phyloP scores from a whole-genome alignment of 2,329 filamentous ascomycete genomes.

The Fonsecaea nubica region DNA sequence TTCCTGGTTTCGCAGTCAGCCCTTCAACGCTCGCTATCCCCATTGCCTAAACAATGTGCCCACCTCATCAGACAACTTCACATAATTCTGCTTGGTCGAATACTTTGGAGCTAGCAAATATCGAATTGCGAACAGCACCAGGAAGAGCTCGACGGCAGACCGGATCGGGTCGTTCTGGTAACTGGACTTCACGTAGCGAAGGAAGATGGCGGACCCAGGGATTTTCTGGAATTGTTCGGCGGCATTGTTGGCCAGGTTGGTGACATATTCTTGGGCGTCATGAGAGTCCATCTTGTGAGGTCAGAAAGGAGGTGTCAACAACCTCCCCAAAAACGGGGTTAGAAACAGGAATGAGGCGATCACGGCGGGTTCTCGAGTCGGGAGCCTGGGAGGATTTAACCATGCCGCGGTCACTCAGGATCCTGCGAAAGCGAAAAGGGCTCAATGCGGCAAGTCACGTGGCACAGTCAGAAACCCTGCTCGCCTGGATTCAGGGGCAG shows the following conservation, averaged over 20 bases:
- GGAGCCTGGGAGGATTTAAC: not conserved
- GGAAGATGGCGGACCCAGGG: slow-evolving; percentile 89
- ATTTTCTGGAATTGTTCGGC: slow-evolving; percentile 81
- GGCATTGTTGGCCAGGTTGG: slow-evolving; percentile 62
- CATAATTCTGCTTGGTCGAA: slow-evolving; percentile 88
- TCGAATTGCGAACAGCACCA: slow-evolving; percentile 93
- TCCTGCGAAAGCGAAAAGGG: slow-evolving; percentile 3
- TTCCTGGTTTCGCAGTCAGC: slow-evolving; percentile 61
- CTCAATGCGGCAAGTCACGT: slow-evolving; percentile 27
- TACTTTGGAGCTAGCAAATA: slow-evolving; percentile 93
- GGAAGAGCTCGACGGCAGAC: slow-evolving; percentile 87
- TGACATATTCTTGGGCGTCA: slow-evolving; percentile 58
- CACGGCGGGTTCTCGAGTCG: not conserved
- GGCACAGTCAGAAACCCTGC: not conserved
- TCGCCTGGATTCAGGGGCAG: slow-evolving; percentile 17
- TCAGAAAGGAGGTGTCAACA: not conserved
- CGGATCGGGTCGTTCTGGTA: slow-evolving; percentile 97
- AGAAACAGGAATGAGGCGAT: not conserved
- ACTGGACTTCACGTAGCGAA: slow-evolving; percentile 94
- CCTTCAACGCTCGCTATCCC: not conserved
- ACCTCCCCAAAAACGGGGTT: not conserved
- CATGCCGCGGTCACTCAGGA: not conserved
- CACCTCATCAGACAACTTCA: slow-evolving; percentile 83
- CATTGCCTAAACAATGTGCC: slow-evolving; percentile 28
- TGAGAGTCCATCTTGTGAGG: slow-evolving; percentile 61